Percentiles rank a stretch among this genome's conserved stretches.
These are phyloP conservation scores for Nepenthes mirabilis DNA, from an alignment of 148 eudicot genomes.

Conservation along the genomic window DNA sequence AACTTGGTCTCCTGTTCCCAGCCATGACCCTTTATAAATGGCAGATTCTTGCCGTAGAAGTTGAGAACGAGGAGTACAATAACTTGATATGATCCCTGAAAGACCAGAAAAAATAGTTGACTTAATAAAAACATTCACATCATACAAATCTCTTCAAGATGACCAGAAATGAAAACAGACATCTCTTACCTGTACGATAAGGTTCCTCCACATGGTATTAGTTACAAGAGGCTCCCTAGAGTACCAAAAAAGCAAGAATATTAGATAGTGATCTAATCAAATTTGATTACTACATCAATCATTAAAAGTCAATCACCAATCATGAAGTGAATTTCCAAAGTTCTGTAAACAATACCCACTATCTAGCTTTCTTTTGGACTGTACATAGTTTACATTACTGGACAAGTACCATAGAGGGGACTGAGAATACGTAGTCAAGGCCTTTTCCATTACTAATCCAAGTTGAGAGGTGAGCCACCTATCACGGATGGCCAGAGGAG, in stretches of 20 bases:
- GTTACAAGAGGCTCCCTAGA: slow-evolving; percentile 91
- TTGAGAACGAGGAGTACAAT: slow-evolving; percentile 69
- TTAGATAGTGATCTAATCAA: background rate
- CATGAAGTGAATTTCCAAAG: no score
- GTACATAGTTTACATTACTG: no score
- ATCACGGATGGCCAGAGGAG: no score
- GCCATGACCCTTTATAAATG: slow-evolving; percentile 26
- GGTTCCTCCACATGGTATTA: slow-evolving; percentile 96
- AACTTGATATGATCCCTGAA: slow-evolving; percentile 81
- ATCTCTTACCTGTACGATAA: slow-evolving; percentile 53
- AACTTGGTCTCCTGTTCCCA: slow-evolving; percentile 33
- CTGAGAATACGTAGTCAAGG: no score
- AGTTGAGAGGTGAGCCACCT: no score
- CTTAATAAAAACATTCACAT: background rate
- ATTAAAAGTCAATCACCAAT: no score
- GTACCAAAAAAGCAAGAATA: background rate
- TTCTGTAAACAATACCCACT: no score
- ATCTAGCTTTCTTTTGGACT: no score
- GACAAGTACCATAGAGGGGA: no score
- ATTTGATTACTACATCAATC: no score
- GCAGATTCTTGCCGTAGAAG: slow-evolving; percentile 48
- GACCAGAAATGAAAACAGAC: background rate
- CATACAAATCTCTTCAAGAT: background rate
- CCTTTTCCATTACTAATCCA: no score
- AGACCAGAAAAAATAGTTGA: background rate